Evolutionary conservation across 129 eudicot species (phyloP).

Genomic region (Escallonia herrerae): DNA sequence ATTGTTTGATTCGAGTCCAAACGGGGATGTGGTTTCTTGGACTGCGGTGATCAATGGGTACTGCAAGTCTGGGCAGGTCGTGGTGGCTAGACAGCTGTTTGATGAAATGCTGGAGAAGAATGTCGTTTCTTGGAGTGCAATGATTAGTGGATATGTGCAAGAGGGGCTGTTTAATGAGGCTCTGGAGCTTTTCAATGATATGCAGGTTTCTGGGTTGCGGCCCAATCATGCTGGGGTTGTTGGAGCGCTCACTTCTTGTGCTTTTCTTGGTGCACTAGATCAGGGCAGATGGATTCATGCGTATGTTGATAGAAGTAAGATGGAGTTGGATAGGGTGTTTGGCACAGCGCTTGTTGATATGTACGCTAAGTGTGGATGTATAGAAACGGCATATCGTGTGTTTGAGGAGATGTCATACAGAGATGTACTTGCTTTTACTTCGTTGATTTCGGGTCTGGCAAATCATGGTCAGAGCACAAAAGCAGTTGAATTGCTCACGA

Average conservation of each 20-base stretch:
- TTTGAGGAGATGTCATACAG: constrained; percentile 45
- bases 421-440: constrained; percentile 58
- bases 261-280: constrained; percentile 59
- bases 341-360: constrained; percentile 69
- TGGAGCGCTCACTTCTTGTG: constrained; percentile 57
- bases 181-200: constrained; percentile 51
- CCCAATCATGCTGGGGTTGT: constrained; percentile 55
- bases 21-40: constrained; percentile 67
- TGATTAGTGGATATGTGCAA: constrained; percentile 66
- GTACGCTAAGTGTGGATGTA: constrained; percentile 83
- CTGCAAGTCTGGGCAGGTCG: constrained; percentile 33
- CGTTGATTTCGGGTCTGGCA: constrained; percentile 67
- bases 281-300: constrained; percentile 82
- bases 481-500: constrained; percentile 35
- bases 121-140: constrained; percentile 71
- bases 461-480: constrained; percentile 45
- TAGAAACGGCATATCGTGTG: constrained; percentile 42
- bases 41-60: constrained; percentile 63
- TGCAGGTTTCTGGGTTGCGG: constrained; percentile 42
- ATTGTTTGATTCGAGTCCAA: constrained; percentile 45
- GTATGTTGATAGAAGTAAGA: constrained; percentile 34
- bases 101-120: constrained; percentile 75
- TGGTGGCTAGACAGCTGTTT: constrained; percentile 51
- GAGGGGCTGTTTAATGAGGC: constrained; percentile 54
- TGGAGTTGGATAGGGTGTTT: constrained; percentile 47